Evolutionary conservation across 2,329 filamentous ascomycete genomes (phyloP), one percentile per base, ranked within the genome.

Genomic region (Colletotrichum limetticola): DNA sequence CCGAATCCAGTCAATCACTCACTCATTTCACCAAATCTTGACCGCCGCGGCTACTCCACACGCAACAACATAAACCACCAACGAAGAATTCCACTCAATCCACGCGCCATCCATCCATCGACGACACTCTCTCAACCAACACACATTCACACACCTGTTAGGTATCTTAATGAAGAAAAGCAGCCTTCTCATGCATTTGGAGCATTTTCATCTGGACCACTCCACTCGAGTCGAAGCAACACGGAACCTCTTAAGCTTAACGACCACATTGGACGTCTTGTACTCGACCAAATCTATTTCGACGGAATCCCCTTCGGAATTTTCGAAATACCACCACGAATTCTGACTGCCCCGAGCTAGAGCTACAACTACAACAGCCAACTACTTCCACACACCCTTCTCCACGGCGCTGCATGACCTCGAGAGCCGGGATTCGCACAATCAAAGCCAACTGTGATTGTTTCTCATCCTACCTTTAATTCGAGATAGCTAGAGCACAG

Each of bases 1-100:
- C 42, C 59, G 59, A 59, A 59, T 42, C 63, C 32, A 72, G 70
- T 60, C 66, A 56, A 42, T 70, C 59, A 58, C 70, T 72, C 59
- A 19, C 26, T 62, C 42, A 12, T 14, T 46, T 64, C 53, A 5
- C 66, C 7, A 26, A 56, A 14, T 11, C 6, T 57, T 19, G 24
- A 24, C 16, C 24, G 30, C 46, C 24, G 28, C 58, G 19, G 28
- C 26, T 59, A 30, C 28, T 57, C 42, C 59, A 63, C 53, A 69
- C 22, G 22, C 19, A 30, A 52, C 22, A 62, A 42, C n/a, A 12
- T 5, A 61, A 46, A 19, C 32, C 32, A 66, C 11, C 11, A 16
- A 28, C 22, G 22, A 11, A 14, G 24, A 24, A 24, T 9, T 5
- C 12, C 42, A 26, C 16, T n/a, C 52, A 42, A 26, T 24, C 55